A percentile compares a stretch with the other conserved stretches of the same genome.
These are phyloP conservation scores for Thyridium curvatum DNA, from an alignment of 2,329 filamentous ascomycete species.

Conservation along the genomic window DNA sequence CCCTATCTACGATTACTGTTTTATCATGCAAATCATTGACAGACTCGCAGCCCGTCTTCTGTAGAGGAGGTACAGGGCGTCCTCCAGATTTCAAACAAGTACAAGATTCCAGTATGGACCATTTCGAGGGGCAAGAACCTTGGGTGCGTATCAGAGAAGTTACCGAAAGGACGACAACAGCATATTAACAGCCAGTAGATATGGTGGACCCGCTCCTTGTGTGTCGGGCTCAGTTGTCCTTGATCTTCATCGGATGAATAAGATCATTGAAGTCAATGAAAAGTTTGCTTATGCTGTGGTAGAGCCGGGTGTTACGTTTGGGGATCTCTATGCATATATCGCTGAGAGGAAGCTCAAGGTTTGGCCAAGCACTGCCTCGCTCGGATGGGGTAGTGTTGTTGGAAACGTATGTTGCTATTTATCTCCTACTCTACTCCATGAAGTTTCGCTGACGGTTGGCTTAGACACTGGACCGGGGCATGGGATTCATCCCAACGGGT, in stretches of 20 bases:
- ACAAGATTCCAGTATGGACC: conserved; percentile 23
- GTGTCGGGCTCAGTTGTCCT: conserved; percentile 37
- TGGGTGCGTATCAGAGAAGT: conserved; percentile 19
- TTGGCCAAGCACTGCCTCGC: conserved; percentile 26
- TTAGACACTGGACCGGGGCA: conserved; percentile 34
- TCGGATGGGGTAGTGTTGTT: conserved; percentile 42
- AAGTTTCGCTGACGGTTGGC: conserved; percentile 13
- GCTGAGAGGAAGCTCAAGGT: conserved; percentile 27
- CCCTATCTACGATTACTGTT: conserved; percentile 1
- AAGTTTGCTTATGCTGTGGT: conserved; percentile 36
- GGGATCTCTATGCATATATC: conserved; percentile 31
- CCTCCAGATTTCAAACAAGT: conserved; percentile 24
- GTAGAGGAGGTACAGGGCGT: conserved; percentile 19
- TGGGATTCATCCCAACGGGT: conserved; percentile 25
- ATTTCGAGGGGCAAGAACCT: conserved; percentile 33
- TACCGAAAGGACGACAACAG: no score
- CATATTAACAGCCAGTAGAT: conserved; percentile 16
- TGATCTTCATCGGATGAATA: conserved; percentile 36
- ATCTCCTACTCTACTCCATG: conserved; percentile 23
- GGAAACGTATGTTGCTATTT: conserved; percentile 33
- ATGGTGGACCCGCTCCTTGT: conserved; percentile 40
- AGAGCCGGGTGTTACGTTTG: conserved; percentile 37
- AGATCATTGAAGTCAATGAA: conserved; percentile 33
- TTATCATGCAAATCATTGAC: conserved; percentile 9
- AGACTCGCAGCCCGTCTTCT: background rate